phyloP scores from a whole-genome alignment of 768 basidiomycete species.

The Phlebiopsis flavidoalba region DNA sequence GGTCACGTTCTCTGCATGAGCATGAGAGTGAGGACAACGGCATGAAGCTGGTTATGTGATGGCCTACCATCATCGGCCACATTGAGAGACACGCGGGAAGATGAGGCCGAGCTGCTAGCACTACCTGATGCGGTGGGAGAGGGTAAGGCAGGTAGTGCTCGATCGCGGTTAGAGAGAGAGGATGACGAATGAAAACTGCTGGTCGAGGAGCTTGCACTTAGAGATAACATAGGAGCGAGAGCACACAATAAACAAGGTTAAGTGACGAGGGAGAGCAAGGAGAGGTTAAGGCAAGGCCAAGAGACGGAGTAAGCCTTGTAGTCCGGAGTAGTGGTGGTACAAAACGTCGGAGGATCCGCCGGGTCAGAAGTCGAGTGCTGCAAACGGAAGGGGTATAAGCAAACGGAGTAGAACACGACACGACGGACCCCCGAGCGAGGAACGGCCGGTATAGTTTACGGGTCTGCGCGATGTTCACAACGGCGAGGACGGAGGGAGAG shows the following conservation, averaged over 20 bases:
- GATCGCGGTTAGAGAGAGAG: slow-evolving; percentile 23
- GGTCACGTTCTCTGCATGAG: slow-evolving; percentile 60
- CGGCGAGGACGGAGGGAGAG: not conserved
- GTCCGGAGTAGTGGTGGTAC: slow-evolving; percentile 2
- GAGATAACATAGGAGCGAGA: slow-evolving; percentile 5
- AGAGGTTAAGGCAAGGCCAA: slow-evolving; percentile 5
- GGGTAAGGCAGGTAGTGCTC: slow-evolving; percentile 12
- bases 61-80: slow-evolving; percentile 60
- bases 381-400: slow-evolving; percentile 38
- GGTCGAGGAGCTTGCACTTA: slow-evolving; percentile 12
- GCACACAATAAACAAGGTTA: slow-evolving; percentile 13
- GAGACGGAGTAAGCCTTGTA: not conserved
- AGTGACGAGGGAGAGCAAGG: slow-evolving; percentile 10
- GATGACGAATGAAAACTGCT: slow-evolving; percentile 16
- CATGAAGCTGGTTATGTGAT: not conserved
- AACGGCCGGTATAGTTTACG: not conserved
- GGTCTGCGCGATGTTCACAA: slow-evolving; percentile 8
- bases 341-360: slow-evolving; percentile 45
- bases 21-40: not conserved
- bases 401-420: slow-evolving; percentile 37
- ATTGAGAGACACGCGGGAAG: slow-evolving; percentile 52
- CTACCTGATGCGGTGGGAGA: slow-evolving; percentile 22
- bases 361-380: slow-evolving; percentile 40
- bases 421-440: slow-evolving; percentile 42
- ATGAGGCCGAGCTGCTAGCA: slow-evolving; percentile 35